A percentile compares a stretch with the other conserved stretches of the same genome.
Evolutionary conservation across 148 eudicot genomes (phyloP).

Genomic region (Polygonum aviculare): DNA sequence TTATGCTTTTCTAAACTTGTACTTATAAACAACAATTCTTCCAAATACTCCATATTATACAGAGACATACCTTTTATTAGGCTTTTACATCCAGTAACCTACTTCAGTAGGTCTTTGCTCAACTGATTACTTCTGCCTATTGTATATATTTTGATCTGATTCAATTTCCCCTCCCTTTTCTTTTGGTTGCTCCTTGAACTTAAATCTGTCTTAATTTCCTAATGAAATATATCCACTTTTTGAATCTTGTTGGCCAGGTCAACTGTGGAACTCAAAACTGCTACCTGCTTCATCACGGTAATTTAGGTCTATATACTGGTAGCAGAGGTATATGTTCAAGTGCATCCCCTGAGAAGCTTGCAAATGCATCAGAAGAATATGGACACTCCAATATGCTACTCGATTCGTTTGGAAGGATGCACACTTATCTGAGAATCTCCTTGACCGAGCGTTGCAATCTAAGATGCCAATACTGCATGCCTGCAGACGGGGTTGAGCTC

Average conservation of each 20-base stretch:
- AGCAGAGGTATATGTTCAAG: conserved; percentile 22
- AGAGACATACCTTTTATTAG: background rate
- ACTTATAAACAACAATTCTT: background rate
- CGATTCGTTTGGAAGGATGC: conserved; percentile 90
- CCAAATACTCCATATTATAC: background rate
- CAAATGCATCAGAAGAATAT: conserved; percentile 35
- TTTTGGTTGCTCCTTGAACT: background rate
- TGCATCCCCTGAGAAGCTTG: conserved; percentile 36
- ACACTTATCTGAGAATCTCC: conserved; percentile 84
- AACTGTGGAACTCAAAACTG: too few relatives aligned
- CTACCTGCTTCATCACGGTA: too few relatives aligned
- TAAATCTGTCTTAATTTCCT: background rate
- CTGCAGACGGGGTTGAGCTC: conserved; percentile 90
- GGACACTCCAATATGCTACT: conserved; percentile 63
- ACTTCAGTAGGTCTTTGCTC: too few relatives aligned
- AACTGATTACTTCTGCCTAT: too few relatives aligned
- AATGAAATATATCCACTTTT: background rate
- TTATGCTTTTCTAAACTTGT: background rate
- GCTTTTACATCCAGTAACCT: too few relatives aligned
- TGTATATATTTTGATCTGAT: too few relatives aligned
- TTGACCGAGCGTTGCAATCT: conserved; percentile 94
- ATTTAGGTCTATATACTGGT: background rate
- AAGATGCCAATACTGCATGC: conserved; percentile 97
- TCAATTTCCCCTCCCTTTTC: background rate
- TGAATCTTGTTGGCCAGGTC: background rate